Evolutionary conservation across 352 stramenopile genomes (phyloP).

Genomic region (Globisporangium splendens): DNA sequence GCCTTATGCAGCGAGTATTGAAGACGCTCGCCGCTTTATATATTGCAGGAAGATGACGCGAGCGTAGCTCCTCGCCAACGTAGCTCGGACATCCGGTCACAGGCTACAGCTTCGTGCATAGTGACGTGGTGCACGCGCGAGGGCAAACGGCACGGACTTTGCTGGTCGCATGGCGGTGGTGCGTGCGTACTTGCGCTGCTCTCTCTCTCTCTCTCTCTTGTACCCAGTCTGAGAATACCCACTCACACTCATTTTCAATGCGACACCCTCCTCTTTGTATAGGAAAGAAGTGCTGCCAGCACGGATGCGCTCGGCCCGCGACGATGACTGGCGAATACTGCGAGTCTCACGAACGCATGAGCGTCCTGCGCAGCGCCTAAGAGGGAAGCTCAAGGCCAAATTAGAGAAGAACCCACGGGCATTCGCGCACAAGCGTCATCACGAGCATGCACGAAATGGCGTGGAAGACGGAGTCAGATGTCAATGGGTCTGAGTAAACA

Average conservation of each 20-base stretch:
- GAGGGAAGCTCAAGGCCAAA: too few relatives aligned
- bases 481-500: too few relatives aligned
- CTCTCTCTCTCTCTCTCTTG: too few relatives aligned
- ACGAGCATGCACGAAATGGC: too few relatives aligned
- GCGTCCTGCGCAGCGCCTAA: neutral
- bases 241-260: neutral
- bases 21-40: too few relatives aligned
- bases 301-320: constrained; percentile 24
- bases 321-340: constrained; percentile 36
- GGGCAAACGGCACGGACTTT: constrained; percentile 44
- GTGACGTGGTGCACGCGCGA: constrained; percentile 41
- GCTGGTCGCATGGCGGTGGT: constrained; percentile 52
- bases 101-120: constrained; percentile 20
- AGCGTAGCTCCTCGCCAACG: too few relatives aligned
- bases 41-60: neutral
- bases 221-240: too few relatives aligned
- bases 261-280: neutral
- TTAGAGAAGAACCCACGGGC: too few relatives aligned
- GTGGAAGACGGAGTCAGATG: too few relatives aligned
- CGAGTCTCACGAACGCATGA: constrained; percentile 29
- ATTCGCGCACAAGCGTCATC: too few relatives aligned
- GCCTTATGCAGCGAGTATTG: too few relatives aligned
- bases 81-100: too few relatives aligned
- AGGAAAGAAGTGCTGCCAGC: constrained; percentile 48
- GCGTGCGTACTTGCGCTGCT: constrained; percentile 1